These are phyloP conservation scores for Mangifera indica DNA, from an alignment of 345 rosid species.

Conservation along the genomic window DNA sequence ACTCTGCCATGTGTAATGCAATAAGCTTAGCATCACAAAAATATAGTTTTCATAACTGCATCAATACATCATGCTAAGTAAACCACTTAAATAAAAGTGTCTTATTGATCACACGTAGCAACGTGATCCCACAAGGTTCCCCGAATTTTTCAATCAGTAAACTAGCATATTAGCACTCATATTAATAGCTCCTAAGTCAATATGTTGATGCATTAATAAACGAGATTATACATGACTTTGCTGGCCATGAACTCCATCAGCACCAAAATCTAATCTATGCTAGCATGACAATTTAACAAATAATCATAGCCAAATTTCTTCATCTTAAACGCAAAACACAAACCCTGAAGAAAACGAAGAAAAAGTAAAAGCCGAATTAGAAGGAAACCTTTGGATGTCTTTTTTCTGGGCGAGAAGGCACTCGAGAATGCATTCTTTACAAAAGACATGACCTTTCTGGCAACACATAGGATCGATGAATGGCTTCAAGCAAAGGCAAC, in stretches of 20 bases:
- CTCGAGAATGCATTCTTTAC: slow-evolving; percentile 88
- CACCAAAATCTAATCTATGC: not conserved
- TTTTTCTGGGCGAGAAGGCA: slow-evolving; percentile 89
- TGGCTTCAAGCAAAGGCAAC: slow-evolving; percentile 91
- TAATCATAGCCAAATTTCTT: not conserved
- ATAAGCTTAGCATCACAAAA: no score
- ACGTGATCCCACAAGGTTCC: no score
- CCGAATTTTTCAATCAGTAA: no score
- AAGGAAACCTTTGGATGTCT: slow-evolving; percentile 27
- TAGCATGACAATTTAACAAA: not conserved
- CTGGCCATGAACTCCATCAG: not conserved
- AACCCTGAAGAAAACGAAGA: slow-evolving; percentile 33
- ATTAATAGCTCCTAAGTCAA: not conserved
- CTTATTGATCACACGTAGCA: no score
- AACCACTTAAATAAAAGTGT: no score
- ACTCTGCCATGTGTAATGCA: no score
- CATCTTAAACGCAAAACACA: not conserved
- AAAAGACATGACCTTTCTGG: slow-evolving; percentile 85
- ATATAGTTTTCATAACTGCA: no score
- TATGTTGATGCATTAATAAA: not conserved
- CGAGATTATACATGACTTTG: not conserved
- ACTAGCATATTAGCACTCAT: not conserved
- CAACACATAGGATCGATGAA: slow-evolving; percentile 88
- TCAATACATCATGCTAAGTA: no score
- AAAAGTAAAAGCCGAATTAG: not conserved